Base-by-base conservation (phyloP, 75 land plant genomes). In the Sequoia sempervirens region DNA sequence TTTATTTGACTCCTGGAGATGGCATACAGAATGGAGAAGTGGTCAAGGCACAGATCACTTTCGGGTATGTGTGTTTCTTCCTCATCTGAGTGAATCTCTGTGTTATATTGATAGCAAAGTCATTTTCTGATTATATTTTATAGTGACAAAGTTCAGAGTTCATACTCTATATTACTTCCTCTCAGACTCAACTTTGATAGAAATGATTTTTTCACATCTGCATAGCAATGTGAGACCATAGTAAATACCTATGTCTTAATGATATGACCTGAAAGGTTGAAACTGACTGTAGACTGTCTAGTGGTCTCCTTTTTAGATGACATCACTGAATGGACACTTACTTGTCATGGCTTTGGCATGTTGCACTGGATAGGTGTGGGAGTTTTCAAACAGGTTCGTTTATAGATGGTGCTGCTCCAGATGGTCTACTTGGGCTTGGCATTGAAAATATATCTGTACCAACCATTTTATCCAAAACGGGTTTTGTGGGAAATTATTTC, bases 401-500 rank as follows among this genome's bases (percentile, higher is more conserved):
- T 86, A 87, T 96, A 58, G 90, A 90, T 58, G 86, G 88, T 81
- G 94, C 93, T 69, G 98, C 97, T 74, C 95, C 97, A 14, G 90
- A 96, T 88, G 98, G 98, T 43, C 88, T 96, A 9, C 88, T 96
- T 86, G 98, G 98, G 76, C 92, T 96, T 70, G 97, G 98, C n/a
- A 83, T 91, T 89, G 91, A 87, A 76, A 84, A 87, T 64, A 84
- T 92, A 52, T 88, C 97, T 17, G 93, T 96, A 58, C 98, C 98
- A 34, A 91, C 91, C 81, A 86, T 91, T 28, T 85, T 95, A 79
- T 89, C 98, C 20, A 92, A 80, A 13, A 84, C 85, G 32, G 94
- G 95, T 34, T 79, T 88, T 43, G 83, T 82, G 30, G 76, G 91
- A 75, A 86, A 95, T 86, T 93, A 98, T 41, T 97, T 97, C 85